Conservation (phyloP, 495 filamentous ascomycete species). For the Daldinia loculata region DNA sequence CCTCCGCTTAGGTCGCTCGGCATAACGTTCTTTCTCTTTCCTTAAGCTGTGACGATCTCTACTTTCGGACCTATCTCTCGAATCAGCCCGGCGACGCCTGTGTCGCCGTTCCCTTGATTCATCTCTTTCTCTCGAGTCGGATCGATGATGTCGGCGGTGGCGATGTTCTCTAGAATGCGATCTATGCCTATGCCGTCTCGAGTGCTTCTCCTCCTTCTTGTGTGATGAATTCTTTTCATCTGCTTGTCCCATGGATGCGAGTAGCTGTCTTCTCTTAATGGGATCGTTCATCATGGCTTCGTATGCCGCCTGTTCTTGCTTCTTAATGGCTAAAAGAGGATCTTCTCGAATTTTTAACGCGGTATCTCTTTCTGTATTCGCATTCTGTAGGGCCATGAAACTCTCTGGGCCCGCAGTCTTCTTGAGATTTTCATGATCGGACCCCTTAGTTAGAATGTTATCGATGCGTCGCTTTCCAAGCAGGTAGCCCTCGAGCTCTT, state of each 20-base stretch:
- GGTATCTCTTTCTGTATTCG: constrained; percentile 76
- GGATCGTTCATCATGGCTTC: constrained; percentile 89
- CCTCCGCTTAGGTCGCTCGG: constrained; percentile 31
- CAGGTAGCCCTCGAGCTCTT: constrained; percentile 94
- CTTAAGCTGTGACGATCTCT: constrained; percentile 48
- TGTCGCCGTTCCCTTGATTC: constrained; percentile 52
- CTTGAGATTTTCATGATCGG: constrained; percentile 79
- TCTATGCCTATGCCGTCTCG: constrained; percentile 57
- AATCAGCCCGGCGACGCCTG: constrained; percentile 45
- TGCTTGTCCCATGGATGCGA: constrained; percentile 65
- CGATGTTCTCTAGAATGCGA: constrained; percentile 54
- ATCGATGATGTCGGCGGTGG: constrained; percentile 56
- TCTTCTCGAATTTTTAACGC: constrained; percentile 87
- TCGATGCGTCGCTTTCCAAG: constrained; percentile 93
- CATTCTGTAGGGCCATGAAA: constrained; percentile 66
- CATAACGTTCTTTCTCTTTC: constrained; percentile 33
- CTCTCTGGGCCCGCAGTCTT: constrained; percentile 77
- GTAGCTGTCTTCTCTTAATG: constrained; percentile 71
- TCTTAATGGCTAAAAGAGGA: constrained; percentile 90
- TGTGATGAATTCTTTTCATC: constrained; percentile 54
- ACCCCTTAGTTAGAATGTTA: constrained; percentile 80
- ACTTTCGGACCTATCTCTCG: constrained; percentile 45
- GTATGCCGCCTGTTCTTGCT: constrained; percentile 88
- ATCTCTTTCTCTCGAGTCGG: constrained; percentile 47
- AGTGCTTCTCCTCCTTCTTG: constrained; percentile 56